phyloP scores from a whole-genome alignment of 75 land plant species.

The Adiantum capillusveneris region DNA sequence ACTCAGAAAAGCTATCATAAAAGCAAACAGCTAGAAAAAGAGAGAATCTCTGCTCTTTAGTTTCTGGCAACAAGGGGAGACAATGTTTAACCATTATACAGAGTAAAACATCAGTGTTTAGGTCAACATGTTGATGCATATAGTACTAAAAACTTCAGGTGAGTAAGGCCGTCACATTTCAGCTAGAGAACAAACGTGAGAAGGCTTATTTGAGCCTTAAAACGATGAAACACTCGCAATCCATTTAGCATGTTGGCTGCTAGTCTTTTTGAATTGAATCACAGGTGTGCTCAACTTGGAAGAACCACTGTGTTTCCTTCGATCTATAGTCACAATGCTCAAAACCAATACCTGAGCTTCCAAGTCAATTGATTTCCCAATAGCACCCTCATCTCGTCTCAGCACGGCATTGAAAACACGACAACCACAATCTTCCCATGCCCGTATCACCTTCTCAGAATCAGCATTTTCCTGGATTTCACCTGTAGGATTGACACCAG shows the following conservation, averaged over 20 bases:
- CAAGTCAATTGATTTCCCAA: slow-evolving; percentile 38
- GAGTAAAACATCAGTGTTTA: too few relatives aligned
- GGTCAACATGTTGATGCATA: too few relatives aligned
- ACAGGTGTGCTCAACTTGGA: background rate
- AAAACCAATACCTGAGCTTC: slow-evolving; percentile 56
- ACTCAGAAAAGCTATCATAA: too few relatives aligned
- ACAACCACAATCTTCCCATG: slow-evolving; percentile 54
- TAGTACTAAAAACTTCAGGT: too few relatives aligned
- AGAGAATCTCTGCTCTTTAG: too few relatives aligned
- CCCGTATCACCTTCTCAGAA: slow-evolving; percentile 12
- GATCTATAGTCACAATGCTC: background rate
- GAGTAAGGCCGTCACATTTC: background rate
- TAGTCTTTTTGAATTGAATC: slow-evolving; percentile 6
- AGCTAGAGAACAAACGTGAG: too few relatives aligned
- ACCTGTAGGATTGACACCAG: too few relatives aligned
- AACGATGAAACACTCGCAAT: too few relatives aligned
- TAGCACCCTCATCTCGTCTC: slow-evolving; percentile 33
- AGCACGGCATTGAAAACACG: slow-evolving; percentile 53
- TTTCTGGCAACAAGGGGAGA: too few relatives aligned
- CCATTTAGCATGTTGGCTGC: background rate
- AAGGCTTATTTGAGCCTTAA: too few relatives aligned
- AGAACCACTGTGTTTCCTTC: background rate
- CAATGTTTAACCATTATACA: too few relatives aligned
- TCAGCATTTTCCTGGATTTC: background rate
- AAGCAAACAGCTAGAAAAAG: too few relatives aligned